phyloP scores from a whole-genome alignment of 208 protist genomes.

The Tritrichomonas foetus region DNA sequence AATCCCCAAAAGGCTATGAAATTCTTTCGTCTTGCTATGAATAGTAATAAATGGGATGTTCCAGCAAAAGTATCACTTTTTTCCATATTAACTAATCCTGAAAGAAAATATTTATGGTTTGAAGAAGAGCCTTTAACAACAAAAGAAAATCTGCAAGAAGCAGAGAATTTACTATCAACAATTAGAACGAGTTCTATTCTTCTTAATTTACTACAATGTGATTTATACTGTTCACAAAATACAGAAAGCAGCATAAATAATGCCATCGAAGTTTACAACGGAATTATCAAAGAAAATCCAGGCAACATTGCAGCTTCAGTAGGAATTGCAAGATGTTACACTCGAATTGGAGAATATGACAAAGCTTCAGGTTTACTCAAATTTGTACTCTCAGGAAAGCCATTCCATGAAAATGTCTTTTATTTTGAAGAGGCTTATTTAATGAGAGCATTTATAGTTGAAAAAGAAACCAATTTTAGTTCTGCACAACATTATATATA shows the following conservation, averaged over 20 bases:
- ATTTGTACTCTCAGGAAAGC: neutral
- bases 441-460: neutral
- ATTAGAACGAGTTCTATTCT: neutral
- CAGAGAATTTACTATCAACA: neutral
- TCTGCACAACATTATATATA: slow-evolving; percentile 16
- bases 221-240: neutral
- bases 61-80: neutral
- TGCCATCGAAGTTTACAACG: neutral
- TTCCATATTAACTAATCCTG: neutral
- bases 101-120: neutral
- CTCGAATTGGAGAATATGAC: neutral
- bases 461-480: neutral
- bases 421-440: slow-evolving; percentile 36
- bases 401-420: neutral
- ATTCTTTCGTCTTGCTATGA: neutral
- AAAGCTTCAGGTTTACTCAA: neutral
- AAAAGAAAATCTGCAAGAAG: neutral
- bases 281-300: neutral
- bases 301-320: neutral
- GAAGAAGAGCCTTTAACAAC: neutral
- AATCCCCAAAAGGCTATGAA: neutral
- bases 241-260: neutral
- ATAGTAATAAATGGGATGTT: neutral
- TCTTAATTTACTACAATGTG: neutral
- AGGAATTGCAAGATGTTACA: neutral